Base-by-base conservation (phyloP, 1,284 basidiomycete species). In the Inonotus hispidus region DNA sequence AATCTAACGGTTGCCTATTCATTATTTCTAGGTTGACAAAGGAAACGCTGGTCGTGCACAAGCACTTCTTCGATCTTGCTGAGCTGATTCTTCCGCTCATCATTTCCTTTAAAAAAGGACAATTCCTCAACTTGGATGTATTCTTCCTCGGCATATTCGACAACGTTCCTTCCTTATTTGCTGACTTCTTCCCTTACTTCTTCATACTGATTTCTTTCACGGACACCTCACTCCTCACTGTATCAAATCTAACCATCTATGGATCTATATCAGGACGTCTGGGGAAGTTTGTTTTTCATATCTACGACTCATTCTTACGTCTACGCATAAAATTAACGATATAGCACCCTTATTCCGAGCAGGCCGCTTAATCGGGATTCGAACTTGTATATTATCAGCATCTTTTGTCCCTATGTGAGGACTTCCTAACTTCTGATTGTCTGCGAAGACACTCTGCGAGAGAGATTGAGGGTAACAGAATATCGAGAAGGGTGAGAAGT, bases 51-150 rank as follows among this genome's bases (percentile, higher is more conserved):
- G 69, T 23, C 75, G 75, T 46, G 78, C 79, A 11, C 75, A 76
- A 61, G 72, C 74, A n/a, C 68, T 81, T 14, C 71, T 81, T 32
- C 74, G 77, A 45, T 67, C 71, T 25, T 79, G 76, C 66, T 79
- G 63, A 69, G 7, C 16, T 43, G n/a, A n/a, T 7, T n/a, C 41
- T 13, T 39, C 38, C 38, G 3, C 38, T 39, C 3, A n/a, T 39
- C 16, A 21, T 43, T 43, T 21, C n/a, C 19, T 43, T n/a, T 43
- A 13, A 43, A 43, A 39, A 43, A 21, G 41, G 41, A 43, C 41
- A n/a, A n/a, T 43, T 43, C 41, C 16, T 21, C 6, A 43, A 7
- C 19, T 43, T 16, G n/a, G 16, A 21, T 43, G 41, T 43, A 43
- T 43, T 43, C 41, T n/a, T 43, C 19, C 16, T 21, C 7, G 16